Percentiles rank a stretch among this genome's conserved stretches.
Conservation (phyloP, 2,329 filamentous ascomycete species). For the Sordariomycetes sp. region DNA sequence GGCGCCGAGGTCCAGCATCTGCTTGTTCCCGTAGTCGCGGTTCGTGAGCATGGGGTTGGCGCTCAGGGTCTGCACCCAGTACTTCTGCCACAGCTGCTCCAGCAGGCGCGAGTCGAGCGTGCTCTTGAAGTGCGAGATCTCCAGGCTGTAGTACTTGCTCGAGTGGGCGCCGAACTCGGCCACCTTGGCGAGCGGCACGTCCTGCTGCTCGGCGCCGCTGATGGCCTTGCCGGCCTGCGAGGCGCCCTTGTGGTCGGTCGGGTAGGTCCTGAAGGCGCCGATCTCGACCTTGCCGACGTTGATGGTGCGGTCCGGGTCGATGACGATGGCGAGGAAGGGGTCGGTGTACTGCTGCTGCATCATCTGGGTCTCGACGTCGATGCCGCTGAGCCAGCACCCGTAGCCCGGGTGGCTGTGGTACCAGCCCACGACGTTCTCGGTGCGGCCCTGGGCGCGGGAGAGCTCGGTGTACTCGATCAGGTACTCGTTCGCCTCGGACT, state of each 20-base stretch:
- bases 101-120: constrained; percentile 79
- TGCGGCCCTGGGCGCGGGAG: constrained; percentile 63
- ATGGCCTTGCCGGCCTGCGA: constrained; percentile 7
- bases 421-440: constrained; percentile 94
- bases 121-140: constrained; percentile 91
- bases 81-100: constrained; percentile 94
- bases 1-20: constrained; percentile 76
- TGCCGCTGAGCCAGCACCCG: constrained; percentile 94
- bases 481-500: constrained; percentile 94
- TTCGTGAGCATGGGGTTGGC: constrained; percentile 86
- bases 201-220: constrained; percentile 51
- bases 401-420: constrained; percentile 98
- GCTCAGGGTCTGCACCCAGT: constrained; percentile 94
- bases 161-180: constrained; percentile 93
- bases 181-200: constrained; percentile 84
- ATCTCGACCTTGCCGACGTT: constrained; percentile 94
- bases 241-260: constrained; percentile 55
- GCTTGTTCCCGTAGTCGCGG: constrained; percentile 84
- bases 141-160: constrained; percentile 80
- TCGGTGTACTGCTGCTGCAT: constrained; percentile 80
- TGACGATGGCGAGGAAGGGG: constrained; percentile 90
- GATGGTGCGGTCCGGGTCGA: constrained; percentile 92
- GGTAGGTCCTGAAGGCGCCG: constrained; percentile 88
- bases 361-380: constrained; percentile 82
- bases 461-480: constrained; percentile 76